These are phyloP conservation scores for Aspergillus fructus DNA, from an alignment of 2,329 filamentous ascomycete species.

Conservation along the genomic window DNA sequence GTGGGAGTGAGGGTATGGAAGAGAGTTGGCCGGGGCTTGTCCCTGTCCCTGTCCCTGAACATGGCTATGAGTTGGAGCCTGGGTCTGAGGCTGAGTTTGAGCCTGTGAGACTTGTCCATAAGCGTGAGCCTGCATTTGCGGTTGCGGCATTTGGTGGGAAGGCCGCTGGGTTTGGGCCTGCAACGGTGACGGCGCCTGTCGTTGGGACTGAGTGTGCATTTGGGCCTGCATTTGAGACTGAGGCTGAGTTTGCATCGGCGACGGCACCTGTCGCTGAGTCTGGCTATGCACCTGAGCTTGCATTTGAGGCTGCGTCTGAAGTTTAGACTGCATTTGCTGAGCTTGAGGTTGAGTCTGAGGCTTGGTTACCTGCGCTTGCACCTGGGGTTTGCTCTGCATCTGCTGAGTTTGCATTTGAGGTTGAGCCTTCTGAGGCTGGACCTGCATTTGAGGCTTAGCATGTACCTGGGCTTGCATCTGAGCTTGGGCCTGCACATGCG, in stretches of 20 bases:
- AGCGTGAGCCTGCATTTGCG: slow-evolving; percentile 1
- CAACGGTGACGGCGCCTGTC: not conserved
- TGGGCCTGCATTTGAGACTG: not conserved
- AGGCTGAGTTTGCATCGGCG: slow-evolving; percentile 1
- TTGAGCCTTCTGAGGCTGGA: slow-evolving; percentile 9
- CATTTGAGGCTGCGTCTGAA: not conserved
- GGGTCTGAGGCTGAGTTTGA: not conserved
- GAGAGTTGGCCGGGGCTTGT: slow-evolving; percentile 4
- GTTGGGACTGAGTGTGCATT: not conserved
- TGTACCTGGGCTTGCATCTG: slow-evolving; percentile 21
- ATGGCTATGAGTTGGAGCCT: not conserved
- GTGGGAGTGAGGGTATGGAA: slow-evolving; percentile 8
- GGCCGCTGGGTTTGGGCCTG: slow-evolving; percentile 6
- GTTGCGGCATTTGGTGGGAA: not conserved
- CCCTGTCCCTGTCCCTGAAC: not conserved
- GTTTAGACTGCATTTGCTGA: not conserved
- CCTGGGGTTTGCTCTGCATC: slow-evolving; percentile 23
- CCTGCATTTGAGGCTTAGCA: slow-evolving; percentile 15
- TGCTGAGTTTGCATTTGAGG: slow-evolving; percentile 17
- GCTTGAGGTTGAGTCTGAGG: not conserved
- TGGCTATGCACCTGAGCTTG: not conserved
- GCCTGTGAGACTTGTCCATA: not conserved
- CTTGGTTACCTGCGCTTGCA: slow-evolving; percentile 17
- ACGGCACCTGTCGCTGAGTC: not conserved
- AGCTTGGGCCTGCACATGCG: slow-evolving; percentile 23